Base-by-base conservation (phyloP, 495 filamentous ascomycete genomes). In the Arthonia radiata region DNA sequence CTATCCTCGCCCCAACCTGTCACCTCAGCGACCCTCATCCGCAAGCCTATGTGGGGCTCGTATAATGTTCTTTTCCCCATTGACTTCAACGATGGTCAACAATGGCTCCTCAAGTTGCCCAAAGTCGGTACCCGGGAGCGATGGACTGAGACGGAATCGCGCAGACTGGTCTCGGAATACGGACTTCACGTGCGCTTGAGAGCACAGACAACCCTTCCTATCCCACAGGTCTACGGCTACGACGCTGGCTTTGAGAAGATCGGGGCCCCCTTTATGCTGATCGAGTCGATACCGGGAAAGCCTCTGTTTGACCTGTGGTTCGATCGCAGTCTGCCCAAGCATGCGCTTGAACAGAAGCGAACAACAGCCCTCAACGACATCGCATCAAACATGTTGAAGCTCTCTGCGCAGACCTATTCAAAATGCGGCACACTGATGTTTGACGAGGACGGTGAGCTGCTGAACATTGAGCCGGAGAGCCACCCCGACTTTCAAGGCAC, bases 381-480 rank as follows among this genome's bases (percentile, higher is more conserved):
- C 16, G 47, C 50, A 1, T 12, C 19, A 9, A 41, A 40, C n/a
- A 50, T 54, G 43, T 29, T 32, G 2, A 39, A 49, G 31, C 38
- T 54, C 1, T 23, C 26, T 10, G 30, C 31, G 7, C 42, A 49
- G 16, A 18, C 37, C n/a, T 47, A 39, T 25, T 18, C 24, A 5
- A 26, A 23, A 4, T 33, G 38, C 2, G 44, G 46, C 3, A 8
- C 17, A 5, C 14, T 40, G 14, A 12, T 31, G 2, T 50, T 48
- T 30, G 23, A 31, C 10, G 13, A 5, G 5, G 31, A 36, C 19
- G 37, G 35, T 7, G 29, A 34, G 7, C 30, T 19, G 17, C 17
- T 29, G 19, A 26, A 26, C 16, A 31, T 41, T 24, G 35, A 29
- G 5, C 29, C 33, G 18, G 15, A 26, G 11, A 35, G 44, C 23